Percentiles rank a stretch among this genome's conserved stretches.
These are phyloP conservation scores for Thalia dealbata DNA, from an alignment of 176 grass and related monocot species.

Conservation along the genomic window DNA sequence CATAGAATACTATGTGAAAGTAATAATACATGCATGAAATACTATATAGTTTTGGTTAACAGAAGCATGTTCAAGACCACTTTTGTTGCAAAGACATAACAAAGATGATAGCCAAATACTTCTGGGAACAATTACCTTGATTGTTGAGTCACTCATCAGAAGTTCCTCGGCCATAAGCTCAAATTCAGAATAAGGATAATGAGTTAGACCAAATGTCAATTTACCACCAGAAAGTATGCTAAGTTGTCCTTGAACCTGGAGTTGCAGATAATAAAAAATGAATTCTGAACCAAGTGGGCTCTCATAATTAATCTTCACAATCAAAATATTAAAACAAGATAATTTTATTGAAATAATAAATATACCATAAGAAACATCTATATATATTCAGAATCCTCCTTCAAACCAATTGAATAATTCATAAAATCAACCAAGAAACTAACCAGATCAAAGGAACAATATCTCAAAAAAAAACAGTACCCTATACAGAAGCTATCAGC, in stretches of 20 bases:
- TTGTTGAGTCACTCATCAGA: constrained; percentile 94
- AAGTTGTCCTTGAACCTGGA: constrained; percentile 96
- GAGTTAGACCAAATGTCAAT: constrained; percentile 83
- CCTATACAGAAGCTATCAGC: too few species aligned
- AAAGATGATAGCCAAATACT: not conserved
- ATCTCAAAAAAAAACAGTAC: too few species aligned
- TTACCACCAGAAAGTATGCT: constrained; percentile 68
- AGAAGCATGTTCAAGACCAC: not conserved
- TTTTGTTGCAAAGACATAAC: not conserved
- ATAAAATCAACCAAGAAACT: not conserved
- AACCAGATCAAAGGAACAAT: too few species aligned
- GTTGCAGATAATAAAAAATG: constrained; percentile 22
- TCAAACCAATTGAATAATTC: not conserved
- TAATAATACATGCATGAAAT: not conserved
- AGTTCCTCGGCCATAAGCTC: constrained; percentile 99
- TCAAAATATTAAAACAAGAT: not conserved
- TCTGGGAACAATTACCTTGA: constrained; percentile 45
- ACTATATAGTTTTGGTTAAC: not conserved
- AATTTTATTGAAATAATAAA: not conserved
- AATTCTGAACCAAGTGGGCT: not conserved
- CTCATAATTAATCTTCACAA: not conserved
- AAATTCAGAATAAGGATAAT: constrained; percentile 91
- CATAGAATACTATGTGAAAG: not conserved
- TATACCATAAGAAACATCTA: not conserved
- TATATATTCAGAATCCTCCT: not conserved